Evolutionary conservation across 352 stramenopile species (phyloP).

Genomic region (Blastocystis sp.): DNA sequence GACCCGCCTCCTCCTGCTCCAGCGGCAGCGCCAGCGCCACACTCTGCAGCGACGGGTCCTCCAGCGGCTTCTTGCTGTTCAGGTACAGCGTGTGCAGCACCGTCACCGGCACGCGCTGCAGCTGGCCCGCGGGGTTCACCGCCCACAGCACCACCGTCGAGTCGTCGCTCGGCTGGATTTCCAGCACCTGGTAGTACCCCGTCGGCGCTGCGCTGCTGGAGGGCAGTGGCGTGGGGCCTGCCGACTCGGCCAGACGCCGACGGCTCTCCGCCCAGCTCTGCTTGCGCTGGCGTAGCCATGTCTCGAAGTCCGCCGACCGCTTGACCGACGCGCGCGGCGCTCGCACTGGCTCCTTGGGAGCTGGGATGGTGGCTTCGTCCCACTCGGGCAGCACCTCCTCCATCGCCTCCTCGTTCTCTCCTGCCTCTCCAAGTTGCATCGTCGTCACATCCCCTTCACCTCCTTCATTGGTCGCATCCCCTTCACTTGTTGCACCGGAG

Average conservation of each 20-base stretch:
- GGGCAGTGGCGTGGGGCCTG: not conserved
- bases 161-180: constrained; percentile 76
- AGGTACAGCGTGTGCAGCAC: constrained; percentile 71
- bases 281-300: constrained; percentile 74
- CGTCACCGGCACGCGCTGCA: constrained; percentile 77
- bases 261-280: constrained; percentile 69
- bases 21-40: constrained; percentile 23
- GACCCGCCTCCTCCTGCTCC: constrained; percentile 72
- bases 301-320: constrained; percentile 71
- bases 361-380: not conserved
- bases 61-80: constrained; percentile 27
- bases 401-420: constrained; percentile 23
- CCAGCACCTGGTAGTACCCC: constrained; percentile 81
- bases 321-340: constrained; percentile 34
- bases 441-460: constrained; percentile 3
- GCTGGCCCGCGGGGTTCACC: constrained; percentile 83
- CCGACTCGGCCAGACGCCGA: constrained; percentile 36
- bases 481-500: not conserved
- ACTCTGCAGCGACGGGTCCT: not conserved
- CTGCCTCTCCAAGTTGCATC: not conserved
- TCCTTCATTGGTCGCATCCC: not conserved
- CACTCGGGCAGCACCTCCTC: constrained; percentile 66
- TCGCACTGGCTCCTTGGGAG: not conserved
- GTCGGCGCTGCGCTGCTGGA: constrained; percentile 44
- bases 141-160: constrained; percentile 89